Evolutionary conservation across 2,329 filamentous ascomycete genomes (phyloP), one percentile per base, ranked within the genome.

Genomic region (Aspergillus pseudoviridinutans): DNA sequence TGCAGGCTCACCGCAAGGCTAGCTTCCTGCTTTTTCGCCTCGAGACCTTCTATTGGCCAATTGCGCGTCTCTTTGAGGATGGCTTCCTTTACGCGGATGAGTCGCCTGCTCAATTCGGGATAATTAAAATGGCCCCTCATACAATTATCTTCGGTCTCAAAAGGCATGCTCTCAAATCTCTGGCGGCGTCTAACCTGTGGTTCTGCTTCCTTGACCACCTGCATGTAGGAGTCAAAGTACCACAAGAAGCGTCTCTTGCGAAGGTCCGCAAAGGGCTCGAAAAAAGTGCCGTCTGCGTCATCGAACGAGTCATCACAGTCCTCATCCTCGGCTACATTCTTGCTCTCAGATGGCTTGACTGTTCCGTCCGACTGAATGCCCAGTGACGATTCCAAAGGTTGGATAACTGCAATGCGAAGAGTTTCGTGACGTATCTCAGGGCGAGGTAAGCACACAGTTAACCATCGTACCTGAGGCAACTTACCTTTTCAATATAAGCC

Each of bases 81-180:
- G 4, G 82, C 83, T 8, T 82, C 78, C 69, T 89, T 90, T 70
- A 97, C 87, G 27, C 79, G 79, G 20, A 79, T 78, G 32, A 97
- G 75, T 4, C 93, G 85, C 58, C 79, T 78, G 66, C 88, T 86
- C 12, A 99, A 81, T 50, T 88, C 84, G 0, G 83, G 79, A 68
- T 96, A 97, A 68, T 92, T 84, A 78, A 94, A 97, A 51, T 83
- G 85, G 1, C 94, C 94, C 22, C 89, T 86, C 93, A 97, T 97
- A 2, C 78, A 78, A 70, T 97, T 99, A 58, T 80, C 84, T 0
- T 71, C 68, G 46, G 84, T 83, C 70, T 99, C 94, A 64, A 99
- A 99, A 0, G 91, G 90, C 91, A 96, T 96, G 52, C 82, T 83
- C n/a, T 78, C 74, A 68, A 99, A 97, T 0, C 71, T 60, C 41